These are phyloP conservation scores for Areca catechu DNA, from an alignment of 176 grass and related monocot genomes.

Conservation along the genomic window DNA sequence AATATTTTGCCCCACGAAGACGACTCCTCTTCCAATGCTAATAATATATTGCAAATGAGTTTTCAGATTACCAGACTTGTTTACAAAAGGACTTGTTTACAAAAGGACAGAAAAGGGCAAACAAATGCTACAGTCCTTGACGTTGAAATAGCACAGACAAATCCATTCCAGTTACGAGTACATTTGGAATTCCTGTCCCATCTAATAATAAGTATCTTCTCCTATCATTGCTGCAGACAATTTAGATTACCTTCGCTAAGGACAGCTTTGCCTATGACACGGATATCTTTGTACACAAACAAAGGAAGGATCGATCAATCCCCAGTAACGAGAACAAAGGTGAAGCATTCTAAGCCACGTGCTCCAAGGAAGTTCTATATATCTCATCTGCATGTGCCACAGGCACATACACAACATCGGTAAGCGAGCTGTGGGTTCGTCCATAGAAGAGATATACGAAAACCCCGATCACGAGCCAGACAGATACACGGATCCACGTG, in stretches of 20 bases:
- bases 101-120: no score
- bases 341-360: constrained; percentile 13
- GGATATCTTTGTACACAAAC: constrained; percentile 10
- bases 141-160: no score
- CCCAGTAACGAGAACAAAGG: background rate
- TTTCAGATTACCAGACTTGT: no score
- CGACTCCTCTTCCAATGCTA: no score
- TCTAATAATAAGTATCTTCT: no score
- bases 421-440: constrained; percentile 64
- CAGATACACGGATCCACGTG: constrained; percentile 61
- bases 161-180: no score
- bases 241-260: constrained; percentile 6
- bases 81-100: no score
- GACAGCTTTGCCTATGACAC: background rate
- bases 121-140: no score
- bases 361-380: constrained; percentile 37
- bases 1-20: no score
- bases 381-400: constrained; percentile 49
- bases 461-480: constrained; percentile 79
- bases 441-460: constrained; percentile 88
- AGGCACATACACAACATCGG: constrained; percentile 43
- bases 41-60: no score
- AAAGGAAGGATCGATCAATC: background rate
- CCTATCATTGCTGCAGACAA: background rate
- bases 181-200: no score